These are phyloP conservation scores for Colletotrichum cordylinicola DNA, from an alignment of 2,329 filamentous ascomycete species.

Conservation along the genomic window DNA sequence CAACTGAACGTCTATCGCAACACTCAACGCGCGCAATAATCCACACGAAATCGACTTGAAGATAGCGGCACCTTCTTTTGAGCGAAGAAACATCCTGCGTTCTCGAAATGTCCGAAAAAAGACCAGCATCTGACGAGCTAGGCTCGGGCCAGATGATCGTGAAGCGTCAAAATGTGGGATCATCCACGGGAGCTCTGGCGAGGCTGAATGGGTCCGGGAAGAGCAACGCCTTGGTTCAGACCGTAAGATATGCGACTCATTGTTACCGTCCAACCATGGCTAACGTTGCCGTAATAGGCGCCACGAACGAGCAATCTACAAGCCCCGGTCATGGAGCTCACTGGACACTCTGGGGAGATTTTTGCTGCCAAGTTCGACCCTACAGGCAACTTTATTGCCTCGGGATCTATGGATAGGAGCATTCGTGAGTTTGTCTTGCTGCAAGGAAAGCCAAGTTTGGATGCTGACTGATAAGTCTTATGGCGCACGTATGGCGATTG, in stretches of 20 bases:
- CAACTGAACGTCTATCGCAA: neutral
- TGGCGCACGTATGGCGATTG: constrained; percentile 94
- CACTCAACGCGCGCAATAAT: neutral
- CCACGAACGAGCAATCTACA: constrained; percentile 83
- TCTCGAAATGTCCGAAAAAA: constrained; percentile 85
- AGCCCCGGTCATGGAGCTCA: constrained; percentile 92
- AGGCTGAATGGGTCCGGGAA: constrained; percentile 55
- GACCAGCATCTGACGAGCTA: constrained; percentile 86
- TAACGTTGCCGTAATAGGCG: constrained; percentile 55
- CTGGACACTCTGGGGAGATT: constrained; percentile 83
- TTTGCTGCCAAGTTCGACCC: constrained; percentile 92
- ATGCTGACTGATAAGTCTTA: constrained; percentile 65
- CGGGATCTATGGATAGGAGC: constrained; percentile 91
- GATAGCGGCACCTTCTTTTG: neutral
- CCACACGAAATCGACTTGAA: neutral
- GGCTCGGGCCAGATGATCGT: constrained; percentile 81
- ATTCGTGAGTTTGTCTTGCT: constrained; percentile 64
- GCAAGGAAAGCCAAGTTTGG: constrained; percentile 35
- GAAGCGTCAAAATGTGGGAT: constrained; percentile 81
- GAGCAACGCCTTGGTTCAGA: constrained; percentile 53
- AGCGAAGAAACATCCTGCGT: neutral
- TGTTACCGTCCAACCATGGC: neutral
- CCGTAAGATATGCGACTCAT: constrained; percentile 41
- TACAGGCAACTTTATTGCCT: constrained; percentile 87
- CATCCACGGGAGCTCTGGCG: constrained; percentile 52